Base-by-base conservation (phyloP, 805 yeast genomes). In the Sugiyamaella smithiae region DNA sequence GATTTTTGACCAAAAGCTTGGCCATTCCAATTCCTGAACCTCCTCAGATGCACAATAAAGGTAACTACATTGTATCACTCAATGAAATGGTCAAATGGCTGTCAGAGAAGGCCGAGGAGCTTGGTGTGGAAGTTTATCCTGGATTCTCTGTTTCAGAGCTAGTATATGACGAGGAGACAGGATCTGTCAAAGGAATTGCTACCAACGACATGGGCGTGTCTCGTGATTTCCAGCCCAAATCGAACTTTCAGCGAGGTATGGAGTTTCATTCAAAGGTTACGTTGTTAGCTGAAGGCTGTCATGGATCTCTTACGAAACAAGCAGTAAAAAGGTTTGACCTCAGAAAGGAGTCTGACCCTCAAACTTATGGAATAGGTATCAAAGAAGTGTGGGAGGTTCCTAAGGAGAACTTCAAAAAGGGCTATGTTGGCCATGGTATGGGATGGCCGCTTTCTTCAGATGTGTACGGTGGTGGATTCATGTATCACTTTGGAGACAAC, bases 351-450 rank as follows among this genome's bases (percentile, higher is more conserved):
- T 75, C 78, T 45, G 82, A 82, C 16, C 73, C 73, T 16, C 99
- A 93, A 70, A 89, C 98, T 0, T 93, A 93, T 67, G 99, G 99
- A 9, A 67, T 93, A 20, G 99, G 99, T 32, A 77, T 93, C 50
- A 93, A 93, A 66, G 99, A 93, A 68, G 91, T 93, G 5, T 93
- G 99, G 99, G 89, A 91, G 65, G 95, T 93, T 11, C 74, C 77
- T 20, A 88, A 91, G 7, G 86, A 81, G 43, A 85, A 86, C 54
- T 91, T 87, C 71, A 76, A 80, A 49, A 76, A 77, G 56, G 99
- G 99, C 1, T 80, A 71, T 53, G 90, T 88, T 16, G 81, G 85
- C 1, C 99, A 93, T 65, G 75, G 95, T 0, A 70, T 93, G 76
- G 99, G 99, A 1, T 89, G 75, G 64, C 99, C 99, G 9, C 70